Evolutionary conservation across 129 eudicot genomes (phyloP), one percentile per base, ranked within the genome.

Genomic region (Pseudognaphalium luteoalbum): DNA sequence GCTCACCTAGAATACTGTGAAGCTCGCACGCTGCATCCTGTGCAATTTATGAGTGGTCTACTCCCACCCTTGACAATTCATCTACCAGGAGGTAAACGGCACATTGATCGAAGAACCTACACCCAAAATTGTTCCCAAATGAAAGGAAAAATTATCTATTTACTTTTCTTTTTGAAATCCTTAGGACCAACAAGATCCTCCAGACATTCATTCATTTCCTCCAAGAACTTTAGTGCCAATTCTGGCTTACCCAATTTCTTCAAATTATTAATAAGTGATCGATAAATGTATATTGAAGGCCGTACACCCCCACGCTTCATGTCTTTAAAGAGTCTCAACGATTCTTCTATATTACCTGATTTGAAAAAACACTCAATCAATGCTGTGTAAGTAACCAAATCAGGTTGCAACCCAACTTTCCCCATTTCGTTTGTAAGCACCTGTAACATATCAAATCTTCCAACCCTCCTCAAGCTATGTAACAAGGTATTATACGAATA

Each of bases 301-400:
- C 76, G 69, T 37, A 91, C 76, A 44, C 70, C 58, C 63, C 65
- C 78, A 57, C 61, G 4, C 85, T 91, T 94, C 96, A 94, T 91
- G 57, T 85, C 86, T 57, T 81, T 56, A 66, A 94, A 85, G 39
- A 91, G 82, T 80, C 85, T 81, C 82, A 94, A 75, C 0, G 97
- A 85, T 70, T 77, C 90, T 81, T 89, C 92, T 30, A 91, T 19
- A 8, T 91, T 83, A 28, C 99, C 99, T 6, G 89, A 86, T 64
- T 88, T 88, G 22, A 94, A 92, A 34, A 89, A 89, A 83, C 90
- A 82, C 91, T 94, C 99, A 9, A 94, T 89, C 77, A 91, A 79
- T 5, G 93, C 87, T 60, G 89, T 86, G 80, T 89, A 94, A 76
- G 96, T 94, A 72, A 87, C 74, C 82, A 91, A 71, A 86, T 94